Conservation (phyloP, 78 protist species). For the Dictyostelium brefeldianum region DNA sequence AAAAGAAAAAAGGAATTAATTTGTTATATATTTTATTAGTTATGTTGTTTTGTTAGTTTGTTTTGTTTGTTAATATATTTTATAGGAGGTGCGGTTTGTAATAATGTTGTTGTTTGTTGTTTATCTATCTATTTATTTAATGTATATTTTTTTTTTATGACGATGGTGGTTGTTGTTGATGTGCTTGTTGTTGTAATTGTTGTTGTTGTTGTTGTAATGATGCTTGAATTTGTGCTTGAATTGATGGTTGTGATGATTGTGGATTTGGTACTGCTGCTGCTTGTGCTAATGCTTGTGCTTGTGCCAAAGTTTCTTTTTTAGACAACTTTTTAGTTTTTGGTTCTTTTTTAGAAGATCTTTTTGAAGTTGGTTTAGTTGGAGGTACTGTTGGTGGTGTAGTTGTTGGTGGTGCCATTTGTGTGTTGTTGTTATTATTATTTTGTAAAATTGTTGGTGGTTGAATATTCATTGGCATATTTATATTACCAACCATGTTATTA, state of each 20-base stretch:
- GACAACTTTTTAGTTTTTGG: background rate
- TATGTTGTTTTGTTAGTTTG: no score
- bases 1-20: no score
- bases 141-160: no score
- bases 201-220: constrained; percentile 20
- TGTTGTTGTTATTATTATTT: background rate
- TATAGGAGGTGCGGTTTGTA: no score
- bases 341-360: constrained; percentile 7
- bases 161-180: background rate
- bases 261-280: constrained; percentile 9
- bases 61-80: no score
- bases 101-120: no score
- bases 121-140: no score
- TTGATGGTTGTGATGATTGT: constrained; percentile 13
- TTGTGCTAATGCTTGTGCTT: constrained; percentile 12
- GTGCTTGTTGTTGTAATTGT: constrained; percentile 3
- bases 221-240: constrained; percentile 50
- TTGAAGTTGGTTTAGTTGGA: constrained; percentile 1
- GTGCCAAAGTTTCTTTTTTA: constrained; percentile 23
- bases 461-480: background rate
- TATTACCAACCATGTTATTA: background rate
- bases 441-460: background rate
- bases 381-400: background rate
- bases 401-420: background rate
- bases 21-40: no score